Conservation (phyloP, 2,329 filamentous ascomycete genomes). For the Lachnellula arida region DNA sequence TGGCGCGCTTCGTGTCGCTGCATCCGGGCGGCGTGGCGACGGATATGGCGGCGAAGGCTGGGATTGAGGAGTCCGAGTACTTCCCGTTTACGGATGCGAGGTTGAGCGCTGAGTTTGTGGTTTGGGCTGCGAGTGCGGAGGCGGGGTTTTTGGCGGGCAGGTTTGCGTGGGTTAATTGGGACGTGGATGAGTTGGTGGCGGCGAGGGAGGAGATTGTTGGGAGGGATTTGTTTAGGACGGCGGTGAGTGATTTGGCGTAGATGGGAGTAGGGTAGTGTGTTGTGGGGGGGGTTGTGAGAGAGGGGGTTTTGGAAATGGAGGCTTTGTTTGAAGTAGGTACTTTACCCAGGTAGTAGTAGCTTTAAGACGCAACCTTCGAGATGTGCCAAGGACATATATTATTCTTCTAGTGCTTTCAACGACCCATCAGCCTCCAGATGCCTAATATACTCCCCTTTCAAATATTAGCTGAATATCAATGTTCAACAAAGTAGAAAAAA, state of each 20-base stretch:
- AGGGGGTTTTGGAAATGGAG: no score
- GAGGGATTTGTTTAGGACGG: neutral
- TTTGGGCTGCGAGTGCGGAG: neutral
- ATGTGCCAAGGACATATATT: neutral
- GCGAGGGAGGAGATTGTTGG: slow-evolving; percentile 31
- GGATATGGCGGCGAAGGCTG: neutral
- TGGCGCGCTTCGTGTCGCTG: slow-evolving; percentile 34
- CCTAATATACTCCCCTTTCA: neutral
- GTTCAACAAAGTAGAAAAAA: neutral
- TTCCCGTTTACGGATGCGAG: neutral
- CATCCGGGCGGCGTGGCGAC: slow-evolving; percentile 8
- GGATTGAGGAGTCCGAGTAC: neutral
- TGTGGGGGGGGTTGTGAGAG: no score
- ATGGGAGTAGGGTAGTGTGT: neutral
- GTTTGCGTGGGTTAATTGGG: slow-evolving; percentile 46
- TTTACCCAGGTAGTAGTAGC: no score
- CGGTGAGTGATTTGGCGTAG: neutral
- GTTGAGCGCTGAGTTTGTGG: neutral
- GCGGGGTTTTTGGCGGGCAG: neutral
- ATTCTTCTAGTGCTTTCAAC: neutral
- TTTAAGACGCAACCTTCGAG: neutral
- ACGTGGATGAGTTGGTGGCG: slow-evolving; percentile 43
- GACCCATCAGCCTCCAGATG: neutral
- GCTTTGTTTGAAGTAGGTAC: no score
- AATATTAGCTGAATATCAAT: neutral